Conservation (phyloP, 148 eudicot species). For the Beta vulgaris region DNA sequence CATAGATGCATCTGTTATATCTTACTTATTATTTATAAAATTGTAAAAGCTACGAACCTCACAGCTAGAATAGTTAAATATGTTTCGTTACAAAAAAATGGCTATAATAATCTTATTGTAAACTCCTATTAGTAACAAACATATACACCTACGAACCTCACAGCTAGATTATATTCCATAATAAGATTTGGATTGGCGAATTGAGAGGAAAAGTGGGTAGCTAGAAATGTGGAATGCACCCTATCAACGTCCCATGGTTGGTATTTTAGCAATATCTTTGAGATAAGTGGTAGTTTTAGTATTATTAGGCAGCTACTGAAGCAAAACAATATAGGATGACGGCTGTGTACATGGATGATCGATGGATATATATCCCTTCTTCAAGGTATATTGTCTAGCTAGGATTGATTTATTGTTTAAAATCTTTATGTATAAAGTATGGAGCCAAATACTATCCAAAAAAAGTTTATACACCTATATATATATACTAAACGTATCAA, state of each 20-base stretch:
- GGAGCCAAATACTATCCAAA: neutral
- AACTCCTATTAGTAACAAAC: neutral
- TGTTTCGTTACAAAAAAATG: too few species aligned
- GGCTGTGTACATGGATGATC: conserved; percentile 16
- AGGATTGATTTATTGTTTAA: neutral
- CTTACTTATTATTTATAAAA: too few species aligned
- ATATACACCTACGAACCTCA: neutral
- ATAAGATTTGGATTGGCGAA: neutral
- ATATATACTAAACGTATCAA: too few species aligned
- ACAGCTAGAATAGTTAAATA: too few species aligned
- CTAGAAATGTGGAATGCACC: conserved; percentile 9
- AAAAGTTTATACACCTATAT: too few species aligned
- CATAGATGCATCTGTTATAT: too few species aligned
- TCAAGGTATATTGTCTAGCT: neutral
- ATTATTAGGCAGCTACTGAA: neutral
- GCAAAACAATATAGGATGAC: conserved; percentile 3
- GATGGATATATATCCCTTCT: too few species aligned
- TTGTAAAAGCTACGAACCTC: too few species aligned
- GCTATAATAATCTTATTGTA: too few species aligned
- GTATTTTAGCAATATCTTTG: neutral
- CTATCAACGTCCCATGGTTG: conserved; percentile 3
- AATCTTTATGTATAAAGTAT: neutral
- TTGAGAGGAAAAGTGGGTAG: conserved; percentile 6
- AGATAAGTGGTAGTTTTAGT: neutral
- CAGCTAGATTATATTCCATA: conserved; percentile 8